A percentile compares a stretch with the other conserved stretches of the same genome.
Conservation (phyloP, 768 basidiomycete species). For the Neoboletus brunneissimus region DNA sequence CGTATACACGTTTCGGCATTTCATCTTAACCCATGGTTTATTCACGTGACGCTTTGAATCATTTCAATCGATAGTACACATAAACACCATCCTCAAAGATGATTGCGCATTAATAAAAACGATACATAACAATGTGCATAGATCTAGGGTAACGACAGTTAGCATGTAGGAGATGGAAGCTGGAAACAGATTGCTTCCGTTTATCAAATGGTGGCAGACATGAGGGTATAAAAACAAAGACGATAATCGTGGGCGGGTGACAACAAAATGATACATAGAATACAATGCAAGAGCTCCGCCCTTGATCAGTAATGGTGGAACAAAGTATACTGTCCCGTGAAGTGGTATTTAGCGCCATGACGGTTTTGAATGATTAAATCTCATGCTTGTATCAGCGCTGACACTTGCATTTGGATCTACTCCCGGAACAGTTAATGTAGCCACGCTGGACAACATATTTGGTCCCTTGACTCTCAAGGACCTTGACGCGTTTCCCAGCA, state of each 20-base stretch:
- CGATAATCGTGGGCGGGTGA: conserved; percentile 9
- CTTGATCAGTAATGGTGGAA: conserved; percentile 10
- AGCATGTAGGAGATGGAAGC: conserved; percentile 16
- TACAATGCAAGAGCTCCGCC: conserved; percentile 20
- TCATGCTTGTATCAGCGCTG: conserved; percentile 49
- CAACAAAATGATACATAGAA: conserved; percentile 6
- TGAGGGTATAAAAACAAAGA: conserved; percentile 21
- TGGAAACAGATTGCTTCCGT: conserved; percentile 4
- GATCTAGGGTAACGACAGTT: conserved; percentile 27
- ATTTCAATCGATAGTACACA: neutral
- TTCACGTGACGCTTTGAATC: neutral
- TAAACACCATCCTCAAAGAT: neutral
- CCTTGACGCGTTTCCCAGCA: conserved; percentile 42
- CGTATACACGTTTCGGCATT: conserved; percentile 2
- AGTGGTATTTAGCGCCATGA: conserved; percentile 51
- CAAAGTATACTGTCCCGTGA: conserved; percentile 2
- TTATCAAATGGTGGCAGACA: conserved; percentile 5
- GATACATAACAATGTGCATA: conserved; percentile 26
- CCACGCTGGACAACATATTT: conserved; percentile 31
- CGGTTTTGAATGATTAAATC: conserved; percentile 41
- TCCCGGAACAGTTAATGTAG: conserved; percentile 31
- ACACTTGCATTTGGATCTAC: conserved; percentile 42
- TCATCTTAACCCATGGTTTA: neutral
- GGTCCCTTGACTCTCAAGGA: conserved; percentile 34
- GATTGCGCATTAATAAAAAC: conserved; percentile 14